Base-by-base conservation (phyloP, 1,139 yeast genomes). In the Pichia cactophila region DNA sequence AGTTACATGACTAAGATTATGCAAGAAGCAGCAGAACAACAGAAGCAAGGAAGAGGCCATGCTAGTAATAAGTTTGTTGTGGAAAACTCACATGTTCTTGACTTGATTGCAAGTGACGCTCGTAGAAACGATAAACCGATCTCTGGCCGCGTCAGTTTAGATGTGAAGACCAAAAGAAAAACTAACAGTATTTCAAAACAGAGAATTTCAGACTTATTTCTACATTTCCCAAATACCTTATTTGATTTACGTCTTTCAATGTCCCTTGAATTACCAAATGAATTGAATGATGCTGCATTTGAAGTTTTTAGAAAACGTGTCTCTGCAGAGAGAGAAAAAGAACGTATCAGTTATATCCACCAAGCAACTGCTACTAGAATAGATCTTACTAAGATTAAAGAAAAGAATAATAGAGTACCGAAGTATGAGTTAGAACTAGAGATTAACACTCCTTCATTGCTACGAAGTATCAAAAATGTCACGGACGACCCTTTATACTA, bases 181-280 rank as follows among this genome's bases (percentile, higher is more conserved):
- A 73, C 77, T 14, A 79, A 79, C 35, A 85, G 84, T 41, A 84
- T 89, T 47, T 80, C 81, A 54, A 89, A 89, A 62, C 78, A 78
- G 55, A 74, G 92, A 49, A 69, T 88, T 10, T 78, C 86, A 3
- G 89, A 86, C 62, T 67, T 89, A 52, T 77, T 80, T 61, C 72
- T 89, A 35, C 81, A 78, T 61, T 78, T 85, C 50, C 96, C 96
- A 1, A 83, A 86, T 54, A 80, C 86, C 29, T 73, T 82, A 67
- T 82, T 82, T 61, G 97, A 89, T 64, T 72, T 84, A 56, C 74
- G 95, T 58, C 70, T 89, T 40, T 81, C 95, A 11, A 69, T 89
- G 54, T 80, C 89, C 38, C 67, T 85, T 35, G 97, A 89, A 78
- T 65, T 80, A 54, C 96, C 95, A 1, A 75, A 80, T 38, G 72